Evolutionary conservation across 306 rosid species (phyloP).

Genomic region (Urtica urens): DNA sequence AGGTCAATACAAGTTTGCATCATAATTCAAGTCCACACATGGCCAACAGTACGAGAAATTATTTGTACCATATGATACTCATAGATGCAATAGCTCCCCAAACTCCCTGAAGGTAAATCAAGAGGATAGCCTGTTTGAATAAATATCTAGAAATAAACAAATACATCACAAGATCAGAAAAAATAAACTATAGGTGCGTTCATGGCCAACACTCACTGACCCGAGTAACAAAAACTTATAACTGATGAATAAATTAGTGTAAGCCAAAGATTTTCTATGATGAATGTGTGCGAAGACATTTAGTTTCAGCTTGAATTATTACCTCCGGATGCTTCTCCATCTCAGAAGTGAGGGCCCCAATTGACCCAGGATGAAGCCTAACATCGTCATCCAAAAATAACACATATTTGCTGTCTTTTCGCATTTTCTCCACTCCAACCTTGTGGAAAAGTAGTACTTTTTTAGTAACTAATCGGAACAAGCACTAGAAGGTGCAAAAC

Average conservation of each 20-base stretch:
- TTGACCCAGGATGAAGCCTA: constrained; percentile 92
- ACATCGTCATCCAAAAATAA: constrained; percentile 92
- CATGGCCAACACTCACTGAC: background rate
- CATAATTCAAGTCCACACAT: too few species aligned
- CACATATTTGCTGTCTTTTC: constrained; percentile 72
- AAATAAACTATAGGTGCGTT: background rate
- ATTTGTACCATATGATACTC: constrained; percentile 90
- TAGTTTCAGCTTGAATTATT: constrained; percentile 8
- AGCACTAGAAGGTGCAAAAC: background rate
- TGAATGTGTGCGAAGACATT: background rate
- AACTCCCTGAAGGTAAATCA: constrained; percentile 94
- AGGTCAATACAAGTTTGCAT: background rate
- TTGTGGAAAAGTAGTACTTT: constrained; percentile 23
- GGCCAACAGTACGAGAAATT: background rate
- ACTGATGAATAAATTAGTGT: constrained; percentile 4
- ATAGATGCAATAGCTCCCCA: constrained; percentile 96
- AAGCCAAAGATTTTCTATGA: background rate
- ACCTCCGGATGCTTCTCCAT: constrained; percentile 94
- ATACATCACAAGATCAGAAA: background rate
- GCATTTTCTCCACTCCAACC: constrained; percentile 93
- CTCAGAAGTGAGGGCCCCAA: constrained; percentile 71
- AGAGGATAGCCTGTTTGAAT: constrained; percentile 99
- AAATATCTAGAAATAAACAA: constrained; percentile 61
- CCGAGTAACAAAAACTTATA: constrained; percentile 4
- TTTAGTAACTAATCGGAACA: constrained; percentile 13